Evolutionary conservation across 148 eudicot genomes (phyloP).

Genomic region (Tetragonia tetragonoides): DNA sequence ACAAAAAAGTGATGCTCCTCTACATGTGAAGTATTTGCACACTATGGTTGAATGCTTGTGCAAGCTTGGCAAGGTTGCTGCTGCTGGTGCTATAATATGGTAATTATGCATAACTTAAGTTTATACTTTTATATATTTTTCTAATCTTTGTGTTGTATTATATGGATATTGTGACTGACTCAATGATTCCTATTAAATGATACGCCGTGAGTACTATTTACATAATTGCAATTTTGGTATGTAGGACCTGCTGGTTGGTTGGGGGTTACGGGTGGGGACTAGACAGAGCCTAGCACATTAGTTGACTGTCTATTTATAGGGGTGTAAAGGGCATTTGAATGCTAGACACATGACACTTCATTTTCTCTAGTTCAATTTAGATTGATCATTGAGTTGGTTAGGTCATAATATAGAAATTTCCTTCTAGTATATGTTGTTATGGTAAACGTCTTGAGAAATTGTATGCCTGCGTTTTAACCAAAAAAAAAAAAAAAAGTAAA

Average conservation of each 20-base stretch:
- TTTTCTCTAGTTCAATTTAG: neutral
- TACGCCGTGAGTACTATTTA: neutral
- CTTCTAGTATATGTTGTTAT: neutral
- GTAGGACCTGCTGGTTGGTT: neutral
- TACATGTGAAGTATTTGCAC: slow-evolving; percentile 88
- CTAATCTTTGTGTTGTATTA: neutral
- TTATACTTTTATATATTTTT: neutral
- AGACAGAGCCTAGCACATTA: neutral
- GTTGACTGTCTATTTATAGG: neutral
- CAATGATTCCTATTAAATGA: neutral
- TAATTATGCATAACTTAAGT: slow-evolving; percentile 28
- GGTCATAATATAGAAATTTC: neutral
- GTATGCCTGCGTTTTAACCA: neutral
- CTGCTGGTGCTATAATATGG: slow-evolving; percentile 98
- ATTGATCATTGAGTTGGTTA: neutral
- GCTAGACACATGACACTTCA: neutral
- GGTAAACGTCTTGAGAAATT: neutral
- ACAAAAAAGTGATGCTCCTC: slow-evolving; percentile 81
- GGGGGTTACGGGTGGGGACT: neutral
- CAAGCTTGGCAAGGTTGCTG: slow-evolving; percentile 97
- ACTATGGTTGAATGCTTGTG: slow-evolving; percentile 96
- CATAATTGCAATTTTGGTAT: neutral
- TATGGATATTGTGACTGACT: slow-evolving; percentile 2
- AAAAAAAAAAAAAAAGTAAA: too few species aligned
- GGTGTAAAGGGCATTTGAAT: neutral